Percentiles rank a stretch among this genome's conserved stretches.
These are phyloP conservation scores for Cymbidium sinense DNA, from an alignment of 106 monocot species.

Conservation along the genomic window DNA sequence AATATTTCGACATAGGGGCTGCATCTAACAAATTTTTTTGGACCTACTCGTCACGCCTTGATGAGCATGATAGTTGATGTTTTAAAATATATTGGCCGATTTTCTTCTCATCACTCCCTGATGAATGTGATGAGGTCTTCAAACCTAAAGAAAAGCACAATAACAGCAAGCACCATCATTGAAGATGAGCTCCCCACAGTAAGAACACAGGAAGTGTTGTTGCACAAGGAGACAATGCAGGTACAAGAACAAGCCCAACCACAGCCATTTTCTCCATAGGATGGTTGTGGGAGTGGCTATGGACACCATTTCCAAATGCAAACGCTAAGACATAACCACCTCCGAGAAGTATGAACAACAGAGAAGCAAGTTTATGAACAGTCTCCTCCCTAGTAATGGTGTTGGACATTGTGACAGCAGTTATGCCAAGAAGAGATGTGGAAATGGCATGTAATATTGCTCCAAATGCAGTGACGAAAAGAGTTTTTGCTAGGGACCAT, in stretches of 20 bases:
- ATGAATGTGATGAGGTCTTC: no score
- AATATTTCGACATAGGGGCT: no score
- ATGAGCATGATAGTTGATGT: no score
- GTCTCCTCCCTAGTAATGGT: constrained; percentile 96
- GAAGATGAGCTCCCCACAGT: constrained; percentile 96
- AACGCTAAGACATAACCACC: constrained; percentile 71
- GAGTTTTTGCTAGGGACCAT: constrained; percentile 62
- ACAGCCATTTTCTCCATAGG: constrained; percentile 99
- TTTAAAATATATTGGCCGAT: no score
- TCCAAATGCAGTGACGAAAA: constrained; percentile 87
- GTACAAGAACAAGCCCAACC: constrained; percentile 92
- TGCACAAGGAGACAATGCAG: constrained; percentile 94
- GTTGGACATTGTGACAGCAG: constrained; percentile 90
- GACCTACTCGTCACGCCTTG: no score
- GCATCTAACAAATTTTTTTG: no score
- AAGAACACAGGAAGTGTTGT: constrained; percentile 97
- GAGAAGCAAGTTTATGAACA: constrained; percentile 83
- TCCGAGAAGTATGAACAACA: constrained; percentile 82
- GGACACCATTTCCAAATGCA: constrained; percentile 73
- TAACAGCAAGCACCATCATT: constrained; percentile 92
- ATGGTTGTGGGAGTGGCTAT: constrained; percentile 84
- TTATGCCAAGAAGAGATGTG: constrained; percentile 87
- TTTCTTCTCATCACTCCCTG: no score
- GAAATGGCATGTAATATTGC: constrained; percentile 92
- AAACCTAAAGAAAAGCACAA: constrained; percentile 96